Base-by-base conservation (phyloP, 306 rosid genomes). In the Rubus parviflorus region DNA sequence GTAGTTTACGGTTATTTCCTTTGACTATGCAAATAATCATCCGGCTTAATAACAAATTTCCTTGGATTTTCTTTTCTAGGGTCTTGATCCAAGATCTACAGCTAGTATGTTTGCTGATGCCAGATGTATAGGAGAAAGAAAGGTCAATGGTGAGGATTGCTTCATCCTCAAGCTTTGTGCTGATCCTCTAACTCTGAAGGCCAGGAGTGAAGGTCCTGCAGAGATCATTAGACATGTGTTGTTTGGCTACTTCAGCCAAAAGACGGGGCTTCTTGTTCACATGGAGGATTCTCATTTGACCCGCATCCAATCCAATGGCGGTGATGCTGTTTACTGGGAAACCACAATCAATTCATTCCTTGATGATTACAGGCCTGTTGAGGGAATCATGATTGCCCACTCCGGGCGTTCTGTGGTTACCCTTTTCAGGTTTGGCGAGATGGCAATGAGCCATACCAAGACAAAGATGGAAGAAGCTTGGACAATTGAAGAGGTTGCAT, bases 401-500 rank as follows among this genome's bases (percentile, higher is more conserved):
- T 93, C 98, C 0, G 99, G 99, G 75, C 96, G 91, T 72, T 92
- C 99, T 4, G 93, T 89, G 70, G 98, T 93, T 49, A 96, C 97
- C 41, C 99, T 96, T 49, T 96, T 92, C 87, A 86, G 96, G 79
- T 96, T 96, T 7, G 99, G 99, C 17, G 99, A 96, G 83, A 96
- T 87, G 94, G 99, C 98, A 25, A 91, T 96, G 99, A 96, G 99
- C 81, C 99, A 96, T 70, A 87, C 91, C 61, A 96, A 96, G 85
- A 96, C 99, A 8, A 96, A 54, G 85, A 96, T 96, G 99, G 99
- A 96, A 87, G 98, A 96, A 85, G 98, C 96, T 25, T 96, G 99
- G 99, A 91, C 98, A 17, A 96, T 96, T 2, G 98, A 96, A 76
- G 99, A 96, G 90, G 99, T 93, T 41, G 99, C 98, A 0, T 96